phyloP scores from a whole-genome alignment of 495 filamentous ascomycete species.

The Lindgomyces ingoldianus region DNA sequence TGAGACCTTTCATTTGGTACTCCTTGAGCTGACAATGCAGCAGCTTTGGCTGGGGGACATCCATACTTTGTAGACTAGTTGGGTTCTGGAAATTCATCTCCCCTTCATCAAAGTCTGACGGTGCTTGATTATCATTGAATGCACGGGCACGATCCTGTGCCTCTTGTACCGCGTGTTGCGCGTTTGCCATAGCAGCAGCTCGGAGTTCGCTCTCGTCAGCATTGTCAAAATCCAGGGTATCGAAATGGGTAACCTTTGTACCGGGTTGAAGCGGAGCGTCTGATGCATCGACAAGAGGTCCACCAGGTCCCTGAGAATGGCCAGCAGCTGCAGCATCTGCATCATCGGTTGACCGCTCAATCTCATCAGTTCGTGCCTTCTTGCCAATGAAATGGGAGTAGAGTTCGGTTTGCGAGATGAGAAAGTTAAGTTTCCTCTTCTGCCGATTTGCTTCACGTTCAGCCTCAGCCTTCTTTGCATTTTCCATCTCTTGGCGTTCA shows the following conservation, averaged over 20 bases:
- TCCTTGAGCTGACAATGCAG: constrained; percentile 93
- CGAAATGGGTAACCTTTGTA: constrained; percentile 82
- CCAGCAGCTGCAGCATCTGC: constrained; percentile 56
- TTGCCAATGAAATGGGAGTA: constrained; percentile 99
- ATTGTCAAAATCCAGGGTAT: constrained; percentile 92
- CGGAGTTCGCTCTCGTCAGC: constrained; percentile 84
- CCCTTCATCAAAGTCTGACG: constrained; percentile 70
- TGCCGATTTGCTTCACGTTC: constrained; percentile 96
- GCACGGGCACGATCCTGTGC: constrained; percentile 89
- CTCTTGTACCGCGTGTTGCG: constrained; percentile 92
- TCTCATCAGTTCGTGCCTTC: constrained; percentile 95
- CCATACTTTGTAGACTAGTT: constrained; percentile 86
- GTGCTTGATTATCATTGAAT: constrained; percentile 76
- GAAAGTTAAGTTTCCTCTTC: constrained; percentile 97
- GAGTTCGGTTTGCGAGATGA: constrained; percentile 97
- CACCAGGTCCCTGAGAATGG: constrained; percentile 41
- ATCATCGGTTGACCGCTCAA: constrained; percentile 83
- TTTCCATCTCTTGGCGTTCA: constrained; percentile 94
- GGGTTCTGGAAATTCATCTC: constrained; percentile 99
- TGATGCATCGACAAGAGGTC: constrained; percentile 43
- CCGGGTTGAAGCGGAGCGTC: constrained; percentile 50
- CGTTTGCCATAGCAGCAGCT: constrained; percentile 88
- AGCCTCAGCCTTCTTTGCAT: constrained; percentile 92
- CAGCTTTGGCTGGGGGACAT: constrained; percentile 92
- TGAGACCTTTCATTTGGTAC: constrained; percentile 97